Evolutionary conservation across 441 rosid genomes (phyloP).

Genomic region (Arabidopsis lyrata): DNA sequence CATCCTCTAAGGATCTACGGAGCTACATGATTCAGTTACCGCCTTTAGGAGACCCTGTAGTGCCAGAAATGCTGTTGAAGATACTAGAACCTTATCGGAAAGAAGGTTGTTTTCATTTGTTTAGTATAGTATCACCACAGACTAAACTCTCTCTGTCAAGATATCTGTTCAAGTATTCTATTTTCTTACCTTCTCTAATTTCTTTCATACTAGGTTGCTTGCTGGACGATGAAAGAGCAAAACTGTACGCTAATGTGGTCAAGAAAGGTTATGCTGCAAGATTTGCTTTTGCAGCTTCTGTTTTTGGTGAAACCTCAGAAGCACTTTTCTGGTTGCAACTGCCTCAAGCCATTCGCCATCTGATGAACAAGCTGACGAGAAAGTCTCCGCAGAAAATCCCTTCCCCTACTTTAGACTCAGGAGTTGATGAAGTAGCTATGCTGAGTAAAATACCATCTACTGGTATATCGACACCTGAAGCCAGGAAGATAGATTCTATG

Average conservation of each 20-base stretch:
- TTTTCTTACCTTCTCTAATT: slow-evolving; percentile 38
- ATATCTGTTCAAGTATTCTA: slow-evolving; percentile 28
- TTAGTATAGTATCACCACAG: slow-evolving; percentile 21
- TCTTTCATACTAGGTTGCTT: slow-evolving; percentile 72
- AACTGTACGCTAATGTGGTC: slow-evolving; percentile 83
- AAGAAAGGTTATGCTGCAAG: slow-evolving; percentile 84
- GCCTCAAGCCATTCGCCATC: slow-evolving; percentile 86
- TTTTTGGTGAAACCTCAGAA: slow-evolving; percentile 92
- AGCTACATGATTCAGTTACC: slow-evolving; percentile 88
- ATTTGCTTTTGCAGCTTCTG: slow-evolving; percentile 96
- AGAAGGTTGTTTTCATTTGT: slow-evolving; percentile 62
- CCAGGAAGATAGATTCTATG: slow-evolving; percentile 54
- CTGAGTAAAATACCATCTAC: slow-evolving; percentile 64
- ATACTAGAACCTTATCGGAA: slow-evolving; percentile 89
- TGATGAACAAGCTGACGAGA: slow-evolving; percentile 65
- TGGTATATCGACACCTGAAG: slow-evolving; percentile 55
- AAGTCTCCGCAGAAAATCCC: slow-evolving; percentile 61
- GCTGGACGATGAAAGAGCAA: slow-evolving; percentile 91
- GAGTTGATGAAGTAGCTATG: slow-evolving; percentile 57
- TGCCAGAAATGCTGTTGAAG: slow-evolving; percentile 98
- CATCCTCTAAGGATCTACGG: slow-evolving; percentile 82
- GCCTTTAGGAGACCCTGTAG: slow-evolving; percentile 84
- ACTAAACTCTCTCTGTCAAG: slow-evolving; percentile 27
- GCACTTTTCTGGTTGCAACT: slow-evolving; percentile 98
- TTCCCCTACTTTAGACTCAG: slow-evolving; percentile 42